Percentiles rank a stretch among this genome's conserved stretches.
These are phyloP conservation scores for Ceratobasidium sp. DNA, from an alignment of 1,284 basidiomycete genomes.

Conservation along the genomic window DNA sequence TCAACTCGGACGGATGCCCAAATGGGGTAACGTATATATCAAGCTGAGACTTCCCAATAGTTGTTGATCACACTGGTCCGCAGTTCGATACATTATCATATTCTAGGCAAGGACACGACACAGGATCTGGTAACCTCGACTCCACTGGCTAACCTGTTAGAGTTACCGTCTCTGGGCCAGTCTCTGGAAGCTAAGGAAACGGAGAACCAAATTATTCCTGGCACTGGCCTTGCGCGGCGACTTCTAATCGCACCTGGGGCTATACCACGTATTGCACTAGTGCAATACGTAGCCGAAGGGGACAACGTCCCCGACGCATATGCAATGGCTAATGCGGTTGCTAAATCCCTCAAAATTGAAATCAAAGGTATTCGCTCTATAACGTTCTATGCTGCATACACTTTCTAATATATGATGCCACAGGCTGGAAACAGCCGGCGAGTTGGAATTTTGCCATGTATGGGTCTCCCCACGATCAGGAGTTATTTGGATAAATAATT, in stretches of 20 bases:
- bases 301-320: conserved; percentile 34
- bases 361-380: conserved; percentile 19
- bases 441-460: conserved; percentile 74
- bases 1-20: conserved; percentile 34
- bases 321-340: conserved; percentile 29
- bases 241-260: conserved; percentile 29
- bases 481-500: conserved; percentile 63
- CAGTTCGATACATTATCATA: conserved; percentile 22
- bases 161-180: conserved; percentile 3
- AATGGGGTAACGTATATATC: conserved; percentile 31
- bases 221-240: conserved; percentile 32
- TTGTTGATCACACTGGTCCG: neutral
- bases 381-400: neutral
- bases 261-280: conserved; percentile 17
- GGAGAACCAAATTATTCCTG: conserved; percentile 19
- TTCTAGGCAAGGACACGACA: conserved; percentile 27
- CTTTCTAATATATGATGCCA: neutral
- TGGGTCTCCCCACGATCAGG: conserved; percentile 72
- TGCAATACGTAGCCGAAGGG: conserved; percentile 32
- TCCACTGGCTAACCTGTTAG: conserved; percentile 24
- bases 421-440: conserved; percentile 63
- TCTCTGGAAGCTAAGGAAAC: neutral
- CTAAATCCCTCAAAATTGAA: conserved; percentile 27
- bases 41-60: neutral
- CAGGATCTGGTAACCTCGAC: conserved; percentile 17